These are phyloP conservation scores for Endocarpon pusillum DNA, from an alignment of 495 filamentous ascomycete species.

Conservation along the genomic window DNA sequence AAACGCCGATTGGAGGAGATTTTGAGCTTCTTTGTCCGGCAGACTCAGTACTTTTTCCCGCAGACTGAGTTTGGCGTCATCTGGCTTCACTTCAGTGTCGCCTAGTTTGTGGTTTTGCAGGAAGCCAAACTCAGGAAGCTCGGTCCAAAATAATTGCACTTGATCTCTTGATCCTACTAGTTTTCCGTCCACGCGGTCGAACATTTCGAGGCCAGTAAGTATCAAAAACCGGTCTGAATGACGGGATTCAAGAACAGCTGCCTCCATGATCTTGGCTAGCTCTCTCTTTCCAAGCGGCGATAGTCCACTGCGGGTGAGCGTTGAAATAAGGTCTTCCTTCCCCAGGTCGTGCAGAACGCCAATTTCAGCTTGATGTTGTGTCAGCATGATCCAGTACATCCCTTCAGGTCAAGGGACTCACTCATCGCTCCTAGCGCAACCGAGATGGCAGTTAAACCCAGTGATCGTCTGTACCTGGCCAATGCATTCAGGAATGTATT, in stretches of 20 bases:
- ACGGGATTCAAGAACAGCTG: constrained; percentile 6
- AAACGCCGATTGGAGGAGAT: neutral
- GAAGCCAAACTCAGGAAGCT: constrained; percentile 2
- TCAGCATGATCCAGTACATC: neutral
- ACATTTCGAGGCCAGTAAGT: constrained; percentile 4
- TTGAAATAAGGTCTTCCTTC: constrained; percentile 1
- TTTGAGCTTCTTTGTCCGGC: neutral
- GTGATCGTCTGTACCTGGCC: constrained; percentile 4
- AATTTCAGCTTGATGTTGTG: constrained; percentile 3
- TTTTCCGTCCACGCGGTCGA: constrained; percentile 2
- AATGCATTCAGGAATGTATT: constrained; percentile 29
- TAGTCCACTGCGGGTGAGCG: constrained; percentile 8
- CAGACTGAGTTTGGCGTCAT: neutral
- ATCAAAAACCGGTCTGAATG: constrained; percentile 1
- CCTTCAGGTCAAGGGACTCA: no score
- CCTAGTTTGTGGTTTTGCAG: constrained; percentile 1
- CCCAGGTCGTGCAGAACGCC: constrained; percentile 5
- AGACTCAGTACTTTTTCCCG: neutral
- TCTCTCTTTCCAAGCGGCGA: constrained; percentile 2
- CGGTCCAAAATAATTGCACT: constrained; percentile 5
- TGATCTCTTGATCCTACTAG: constrained; percentile 1
- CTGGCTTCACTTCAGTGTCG: neutral
- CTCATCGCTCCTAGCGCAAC: constrained; percentile 9
- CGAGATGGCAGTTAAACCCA: constrained; percentile 4
- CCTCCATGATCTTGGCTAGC: constrained; percentile 10